Evolutionary conservation across 768 basidiomycete genomes (phyloP).

Genomic region (Suillus placidus): DNA sequence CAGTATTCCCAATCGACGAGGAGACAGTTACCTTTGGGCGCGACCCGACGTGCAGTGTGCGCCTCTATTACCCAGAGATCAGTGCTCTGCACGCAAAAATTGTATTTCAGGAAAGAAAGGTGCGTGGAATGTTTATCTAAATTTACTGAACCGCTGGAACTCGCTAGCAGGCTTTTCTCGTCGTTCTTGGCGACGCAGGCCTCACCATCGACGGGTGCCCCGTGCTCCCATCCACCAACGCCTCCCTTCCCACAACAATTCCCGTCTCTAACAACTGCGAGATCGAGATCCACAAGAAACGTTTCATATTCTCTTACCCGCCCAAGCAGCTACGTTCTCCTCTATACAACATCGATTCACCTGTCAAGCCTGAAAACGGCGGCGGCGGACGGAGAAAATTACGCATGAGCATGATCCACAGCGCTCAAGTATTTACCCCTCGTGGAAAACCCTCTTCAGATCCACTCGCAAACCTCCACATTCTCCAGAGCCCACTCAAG

Average conservation of each 20-base stretch:
- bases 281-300: slow-evolving; percentile 68
- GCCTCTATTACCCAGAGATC: slow-evolving; percentile 69
- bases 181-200: slow-evolving; percentile 61
- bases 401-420: slow-evolving; percentile 75
- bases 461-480: slow-evolving; percentile 62
- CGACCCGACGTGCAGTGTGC: slow-evolving; percentile 62
- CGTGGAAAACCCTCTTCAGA: slow-evolving; percentile 51
- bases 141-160: neutral
- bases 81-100: slow-evolving; percentile 68
- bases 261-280: slow-evolving; percentile 67
- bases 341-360: slow-evolving; percentile 52
- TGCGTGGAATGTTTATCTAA: slow-evolving; percentile 26
- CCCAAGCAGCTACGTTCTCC: slow-evolving; percentile 67
- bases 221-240: slow-evolving; percentile 50
- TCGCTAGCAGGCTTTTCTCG: slow-evolving; percentile 60
- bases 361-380: slow-evolving; percentile 29
- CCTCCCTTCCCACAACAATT: slow-evolving; percentile 50
- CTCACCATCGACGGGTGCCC: slow-evolving; percentile 63
- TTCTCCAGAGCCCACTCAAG: slow-evolving; percentile 52
- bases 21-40: slow-evolving; percentile 70
- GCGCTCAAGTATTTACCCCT: slow-evolving; percentile 74
- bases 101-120: slow-evolving; percentile 63
- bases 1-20: slow-evolving; percentile 74
- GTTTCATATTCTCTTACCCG: slow-evolving; percentile 74
- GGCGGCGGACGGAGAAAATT: slow-evolving; percentile 41